A percentile compares a stretch with the other conserved stretches of the same genome.
Conservation (phyloP, 306 rosid genomes). For the Vigna mungo region DNA sequence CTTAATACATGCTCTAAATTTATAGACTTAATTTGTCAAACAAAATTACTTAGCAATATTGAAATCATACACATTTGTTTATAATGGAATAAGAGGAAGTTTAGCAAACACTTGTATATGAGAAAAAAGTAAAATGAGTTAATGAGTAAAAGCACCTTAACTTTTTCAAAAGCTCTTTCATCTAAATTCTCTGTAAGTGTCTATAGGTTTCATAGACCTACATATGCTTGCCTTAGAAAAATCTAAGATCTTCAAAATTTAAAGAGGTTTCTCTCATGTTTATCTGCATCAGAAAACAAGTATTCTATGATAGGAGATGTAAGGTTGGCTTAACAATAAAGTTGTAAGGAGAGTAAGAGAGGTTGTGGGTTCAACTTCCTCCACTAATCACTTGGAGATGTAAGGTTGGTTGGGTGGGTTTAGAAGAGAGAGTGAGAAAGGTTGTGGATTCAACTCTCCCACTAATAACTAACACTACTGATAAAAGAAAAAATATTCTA, state of each 20-base stretch:
- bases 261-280: background rate
- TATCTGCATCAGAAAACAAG: background rate
- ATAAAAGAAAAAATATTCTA: no score
- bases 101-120: background rate
- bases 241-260: background rate
- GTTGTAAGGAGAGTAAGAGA: no score
- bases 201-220: background rate
- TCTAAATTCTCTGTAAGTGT: background rate
- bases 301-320: background rate
- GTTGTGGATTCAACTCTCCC: no score
- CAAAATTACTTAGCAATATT: background rate
- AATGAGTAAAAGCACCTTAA: background rate
- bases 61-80: background rate
- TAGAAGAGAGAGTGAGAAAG: no score
- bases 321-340: no score
- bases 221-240: conserved; percentile 7
- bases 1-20: no score
- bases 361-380: no score
- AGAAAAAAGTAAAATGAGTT: background rate
- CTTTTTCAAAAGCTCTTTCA: background rate
- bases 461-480: no score
- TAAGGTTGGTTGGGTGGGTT: no score
- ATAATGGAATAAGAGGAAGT: background rate
- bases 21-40: background rate
- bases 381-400: no score